A percentile compares a stretch with the other conserved stretches of the same genome.
phyloP scores from a whole-genome alignment of 495 filamentous ascomycete genomes.

The Neurospora hispaniola region DNA sequence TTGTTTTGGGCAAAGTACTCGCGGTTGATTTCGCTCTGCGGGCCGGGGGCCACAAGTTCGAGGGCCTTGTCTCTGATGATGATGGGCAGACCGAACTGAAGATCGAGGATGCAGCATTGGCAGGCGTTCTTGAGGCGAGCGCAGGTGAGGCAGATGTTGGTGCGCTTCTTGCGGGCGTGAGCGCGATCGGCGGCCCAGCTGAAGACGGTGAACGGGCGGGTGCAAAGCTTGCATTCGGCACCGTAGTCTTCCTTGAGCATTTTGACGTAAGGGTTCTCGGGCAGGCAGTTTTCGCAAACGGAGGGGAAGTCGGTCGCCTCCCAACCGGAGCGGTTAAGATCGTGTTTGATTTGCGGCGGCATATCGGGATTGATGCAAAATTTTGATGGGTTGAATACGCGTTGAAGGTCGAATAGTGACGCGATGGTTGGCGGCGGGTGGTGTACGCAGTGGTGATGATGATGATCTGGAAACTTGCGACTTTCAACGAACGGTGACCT shows the following conservation, averaged over 20 bases:
- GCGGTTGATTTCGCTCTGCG: constrained; percentile 80
- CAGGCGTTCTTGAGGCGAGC: constrained; percentile 94
- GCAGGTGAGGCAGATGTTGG: constrained; percentile 90
- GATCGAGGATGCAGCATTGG: constrained; percentile 97
- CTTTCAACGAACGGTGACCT: neutral
- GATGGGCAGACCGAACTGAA: constrained; percentile 89
- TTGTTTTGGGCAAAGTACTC: constrained; percentile 97
- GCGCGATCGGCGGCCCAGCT: constrained; percentile 85
- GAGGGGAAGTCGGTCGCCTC: constrained; percentile 79
- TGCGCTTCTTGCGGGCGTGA: constrained; percentile 73
- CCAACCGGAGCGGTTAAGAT: constrained; percentile 92
- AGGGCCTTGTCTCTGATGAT: constrained; percentile 91
- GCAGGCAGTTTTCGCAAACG: constrained; percentile 66
- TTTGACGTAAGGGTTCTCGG: constrained; percentile 94
- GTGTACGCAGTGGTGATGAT: neutral
- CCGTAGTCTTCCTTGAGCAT: constrained; percentile 96
- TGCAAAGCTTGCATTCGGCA: constrained; percentile 76
- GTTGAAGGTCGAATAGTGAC: neutral
- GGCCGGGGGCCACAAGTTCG: constrained; percentile 91
- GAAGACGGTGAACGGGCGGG: constrained; percentile 92
- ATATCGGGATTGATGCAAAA: constrained; percentile 16
- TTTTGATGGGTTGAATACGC: neutral
- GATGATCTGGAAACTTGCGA: neutral
- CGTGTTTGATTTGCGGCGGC: constrained; percentile 76
- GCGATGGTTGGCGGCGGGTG: neutral